These are phyloP conservation scores for Hemisphaericaspora xylanilytica DNA, from an alignment of 1,139 yeast genomes.

Conservation along the genomic window DNA sequence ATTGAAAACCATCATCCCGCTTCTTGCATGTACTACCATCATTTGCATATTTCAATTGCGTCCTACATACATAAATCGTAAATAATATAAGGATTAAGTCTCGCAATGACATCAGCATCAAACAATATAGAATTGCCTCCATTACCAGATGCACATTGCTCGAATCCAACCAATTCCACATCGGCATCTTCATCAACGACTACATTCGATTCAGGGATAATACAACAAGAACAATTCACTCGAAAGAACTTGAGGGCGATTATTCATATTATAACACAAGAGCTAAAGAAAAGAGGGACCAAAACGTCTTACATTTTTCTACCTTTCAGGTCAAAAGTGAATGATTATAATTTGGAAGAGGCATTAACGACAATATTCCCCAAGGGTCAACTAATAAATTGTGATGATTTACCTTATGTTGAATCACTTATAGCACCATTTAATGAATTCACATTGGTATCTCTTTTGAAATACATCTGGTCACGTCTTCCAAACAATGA, in stretches of 20 bases:
- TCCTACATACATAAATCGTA: too few species aligned
- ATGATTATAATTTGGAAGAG: slow-evolving; percentile 52
- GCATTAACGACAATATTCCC: slow-evolving; percentile 56
- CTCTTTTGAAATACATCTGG: slow-evolving; percentile 82
- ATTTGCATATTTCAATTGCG: too few species aligned
- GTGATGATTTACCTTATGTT: slow-evolving; percentile 30
- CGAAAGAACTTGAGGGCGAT: slow-evolving; percentile 62
- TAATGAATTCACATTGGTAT: slow-evolving; percentile 67
- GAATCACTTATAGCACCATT: slow-evolving; percentile 40
- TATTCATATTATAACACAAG: slow-evolving; percentile 66
- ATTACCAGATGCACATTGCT: slow-evolving; percentile 14
- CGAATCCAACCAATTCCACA: not conserved
- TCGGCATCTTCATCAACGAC: not conserved
- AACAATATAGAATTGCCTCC: slow-evolving; percentile 27
- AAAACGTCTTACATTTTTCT: slow-evolving; percentile 63
- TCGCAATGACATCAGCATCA: not conserved
- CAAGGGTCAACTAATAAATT: slow-evolving; percentile 41
- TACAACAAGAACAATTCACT: slow-evolving; percentile 44
- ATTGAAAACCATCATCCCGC: too few species aligned
- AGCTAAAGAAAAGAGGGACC: slow-evolving; percentile 55
- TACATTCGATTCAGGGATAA: slow-evolving; percentile 15
- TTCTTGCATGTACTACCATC: too few species aligned
- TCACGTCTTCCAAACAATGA: slow-evolving; percentile 77
- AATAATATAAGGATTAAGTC: too few species aligned
- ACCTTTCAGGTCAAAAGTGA: slow-evolving; percentile 67